Percentiles rank a stretch among this genome's conserved stretches.
Evolutionary conservation across 306 rosid genomes (phyloP).

Genomic region (Trifolium dubium): DNA sequence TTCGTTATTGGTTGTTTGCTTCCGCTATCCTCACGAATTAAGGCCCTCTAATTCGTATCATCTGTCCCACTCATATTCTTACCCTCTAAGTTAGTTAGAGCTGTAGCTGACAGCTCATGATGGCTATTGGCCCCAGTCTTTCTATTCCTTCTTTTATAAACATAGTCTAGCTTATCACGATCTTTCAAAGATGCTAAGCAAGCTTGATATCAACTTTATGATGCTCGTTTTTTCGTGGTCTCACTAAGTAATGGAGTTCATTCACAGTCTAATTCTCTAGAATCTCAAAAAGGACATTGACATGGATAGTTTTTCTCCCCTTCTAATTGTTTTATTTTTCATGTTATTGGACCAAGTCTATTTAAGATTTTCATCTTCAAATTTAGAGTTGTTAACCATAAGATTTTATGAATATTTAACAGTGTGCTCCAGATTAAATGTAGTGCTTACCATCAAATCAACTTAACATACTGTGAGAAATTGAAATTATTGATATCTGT

Average conservation of each 20-base stretch:
- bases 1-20: too few species aligned
- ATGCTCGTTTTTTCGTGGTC: background rate
- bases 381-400: constrained; percentile 23
- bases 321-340: background rate
- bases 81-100: too few species aligned
- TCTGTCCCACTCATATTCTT: too few species aligned
- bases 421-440: constrained; percentile 27
- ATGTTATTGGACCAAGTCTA: constrained; percentile 1
- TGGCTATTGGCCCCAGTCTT: too few species aligned
- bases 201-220: background rate
- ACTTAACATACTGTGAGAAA: background rate
- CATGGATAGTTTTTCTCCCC: background rate
- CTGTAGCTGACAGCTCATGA: too few species aligned
- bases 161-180: too few species aligned
- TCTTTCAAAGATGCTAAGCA: background rate
- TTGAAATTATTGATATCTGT: constrained; percentile 17
- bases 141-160: too few species aligned
- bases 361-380: constrained; percentile 1
- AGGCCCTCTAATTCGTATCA: too few species aligned
- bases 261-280: background rate
- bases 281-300: background rate
- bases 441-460: constrained; percentile 20
- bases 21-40: too few species aligned
- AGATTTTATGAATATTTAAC: constrained; percentile 13
- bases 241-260: background rate